Conservation (phyloP, 345 rosid genomes). For the Erysimum cheiranthoides region DNA sequence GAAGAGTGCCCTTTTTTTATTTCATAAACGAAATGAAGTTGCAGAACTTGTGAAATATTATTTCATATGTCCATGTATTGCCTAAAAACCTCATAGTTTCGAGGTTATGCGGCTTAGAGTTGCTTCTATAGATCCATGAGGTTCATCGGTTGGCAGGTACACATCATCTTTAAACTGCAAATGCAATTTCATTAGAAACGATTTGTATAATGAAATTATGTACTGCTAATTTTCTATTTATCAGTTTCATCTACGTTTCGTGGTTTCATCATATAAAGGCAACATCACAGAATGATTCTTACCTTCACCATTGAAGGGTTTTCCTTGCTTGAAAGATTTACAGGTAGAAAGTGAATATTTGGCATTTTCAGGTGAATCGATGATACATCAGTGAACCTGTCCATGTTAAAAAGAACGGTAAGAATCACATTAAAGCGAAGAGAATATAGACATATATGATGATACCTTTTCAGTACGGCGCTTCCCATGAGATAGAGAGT, state of each 20-base stretch:
- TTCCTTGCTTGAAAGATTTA: conserved; percentile 77
- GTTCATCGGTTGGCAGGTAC: conserved; percentile 85
- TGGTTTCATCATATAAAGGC: neutral
- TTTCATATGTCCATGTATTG: neutral
- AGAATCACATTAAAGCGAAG: conserved; percentile 5
- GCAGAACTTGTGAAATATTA: conserved; percentile 11
- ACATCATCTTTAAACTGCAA: conserved; percentile 89
- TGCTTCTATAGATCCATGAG: conserved; percentile 94
- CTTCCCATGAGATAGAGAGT: conserved; percentile 84
- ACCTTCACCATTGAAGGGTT: conserved; percentile 81
- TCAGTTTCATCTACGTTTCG: neutral
- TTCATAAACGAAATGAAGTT: conserved; percentile 28
- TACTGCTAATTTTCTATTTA: neutral
- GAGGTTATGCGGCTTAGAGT: conserved; percentile 72
- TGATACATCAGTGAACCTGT: conserved; percentile 76
- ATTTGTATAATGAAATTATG: neutral
- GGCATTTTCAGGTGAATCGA: conserved; percentile 83
- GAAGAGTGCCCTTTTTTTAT: conserved; percentile 24
- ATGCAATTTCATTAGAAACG: conserved; percentile 15
- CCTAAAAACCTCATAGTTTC: conserved; percentile 57
- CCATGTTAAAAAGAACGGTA: conserved; percentile 35
- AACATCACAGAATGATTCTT: conserved; percentile 17
- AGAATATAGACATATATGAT: conserved; percentile 5
- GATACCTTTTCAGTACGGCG: conserved; percentile 77
- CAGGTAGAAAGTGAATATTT: conserved; percentile 88